These are phyloP conservation scores for Calonectria pseudoturangicola DNA, from an alignment of 2,329 filamentous ascomycete species.

Conservation along the genomic window DNA sequence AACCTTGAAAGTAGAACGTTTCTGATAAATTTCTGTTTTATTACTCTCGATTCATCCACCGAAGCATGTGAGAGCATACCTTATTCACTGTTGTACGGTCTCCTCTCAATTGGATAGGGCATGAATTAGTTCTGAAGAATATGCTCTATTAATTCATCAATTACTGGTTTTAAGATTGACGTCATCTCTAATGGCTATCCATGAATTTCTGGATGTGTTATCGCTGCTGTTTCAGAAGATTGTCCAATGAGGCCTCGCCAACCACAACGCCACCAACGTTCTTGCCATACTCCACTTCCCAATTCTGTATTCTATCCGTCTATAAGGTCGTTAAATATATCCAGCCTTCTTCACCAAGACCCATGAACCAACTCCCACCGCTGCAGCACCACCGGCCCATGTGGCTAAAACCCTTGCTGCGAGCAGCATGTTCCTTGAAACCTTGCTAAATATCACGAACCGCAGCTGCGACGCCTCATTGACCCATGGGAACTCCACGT, in stretches of 20 bases:
- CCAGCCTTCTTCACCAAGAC: background rate
- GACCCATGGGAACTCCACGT: slow-evolving; percentile 56
- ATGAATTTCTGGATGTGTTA: background rate
- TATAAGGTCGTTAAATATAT: background rate
- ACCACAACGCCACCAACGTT: background rate
- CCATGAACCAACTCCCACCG: slow-evolving; percentile 43
- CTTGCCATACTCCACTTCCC: background rate
- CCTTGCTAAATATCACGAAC: slow-evolving; percentile 36
- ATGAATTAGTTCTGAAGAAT: too few species aligned
- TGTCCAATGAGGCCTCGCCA: background rate
- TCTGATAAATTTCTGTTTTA: too few species aligned
- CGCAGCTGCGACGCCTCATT: slow-evolving; percentile 56
- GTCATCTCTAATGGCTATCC: background rate
- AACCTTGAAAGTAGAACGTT: too few species aligned
- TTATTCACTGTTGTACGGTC: too few species aligned
- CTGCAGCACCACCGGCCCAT: slow-evolving; percentile 43
- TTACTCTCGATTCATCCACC: too few species aligned
- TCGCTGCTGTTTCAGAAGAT: background rate
- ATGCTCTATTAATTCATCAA: background rate
- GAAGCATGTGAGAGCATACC: too few species aligned
- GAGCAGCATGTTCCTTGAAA: slow-evolving; percentile 26
- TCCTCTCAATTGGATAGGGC: too few species aligned
- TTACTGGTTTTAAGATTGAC: background rate
- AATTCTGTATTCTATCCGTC: background rate
- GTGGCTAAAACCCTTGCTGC: slow-evolving; percentile 40